Conservation (phyloP, 352 stramenopile species). For the Globisporangium middletonii region DNA sequence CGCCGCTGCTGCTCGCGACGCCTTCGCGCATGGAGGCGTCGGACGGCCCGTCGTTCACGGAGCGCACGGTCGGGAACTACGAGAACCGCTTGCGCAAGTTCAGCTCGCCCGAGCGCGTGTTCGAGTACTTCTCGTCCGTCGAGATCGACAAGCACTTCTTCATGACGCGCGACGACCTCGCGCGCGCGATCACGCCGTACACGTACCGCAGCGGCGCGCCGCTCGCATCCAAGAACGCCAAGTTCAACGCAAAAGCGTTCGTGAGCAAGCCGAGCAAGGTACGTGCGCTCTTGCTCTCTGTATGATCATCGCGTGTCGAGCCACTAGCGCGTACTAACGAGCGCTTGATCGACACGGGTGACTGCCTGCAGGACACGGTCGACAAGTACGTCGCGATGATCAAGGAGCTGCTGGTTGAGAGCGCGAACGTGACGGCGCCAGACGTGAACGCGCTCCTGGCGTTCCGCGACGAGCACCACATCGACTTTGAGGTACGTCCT, state of each 20-base stretch:
- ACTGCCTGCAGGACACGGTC: constrained; percentile 23
- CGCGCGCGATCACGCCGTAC: constrained; percentile 79
- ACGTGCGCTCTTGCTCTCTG: background rate
- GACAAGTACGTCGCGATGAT: constrained; percentile 49
- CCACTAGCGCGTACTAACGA: background rate
- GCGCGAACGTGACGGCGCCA: constrained; percentile 26
- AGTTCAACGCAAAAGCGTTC: constrained; percentile 71
- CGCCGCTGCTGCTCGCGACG: constrained; percentile 6
- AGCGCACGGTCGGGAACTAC: constrained; percentile 83
- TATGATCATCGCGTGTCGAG: too few relatives aligned
- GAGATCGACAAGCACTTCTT: constrained; percentile 74
- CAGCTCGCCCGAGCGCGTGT: constrained; percentile 81
- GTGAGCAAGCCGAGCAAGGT: constrained; percentile 37
- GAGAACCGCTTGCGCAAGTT: constrained; percentile 87
- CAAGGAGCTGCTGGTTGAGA: constrained; percentile 53
- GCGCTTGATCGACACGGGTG: background rate
- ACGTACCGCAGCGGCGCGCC: constrained; percentile 69
- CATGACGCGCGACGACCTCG: constrained; percentile 81
- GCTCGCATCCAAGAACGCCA: constrained; percentile 72
- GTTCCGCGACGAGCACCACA: constrained; percentile 51
- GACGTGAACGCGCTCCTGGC: constrained; percentile 51
- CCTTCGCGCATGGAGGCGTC: constrained; percentile 17
- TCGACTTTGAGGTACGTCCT: constrained; percentile 55
- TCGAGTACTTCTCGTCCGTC: constrained; percentile 88
- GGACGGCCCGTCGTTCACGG: constrained; percentile 50